Base-by-base conservation (phyloP, 495 filamentous ascomycete genomes). In the Penicillium tannophilum region DNA sequence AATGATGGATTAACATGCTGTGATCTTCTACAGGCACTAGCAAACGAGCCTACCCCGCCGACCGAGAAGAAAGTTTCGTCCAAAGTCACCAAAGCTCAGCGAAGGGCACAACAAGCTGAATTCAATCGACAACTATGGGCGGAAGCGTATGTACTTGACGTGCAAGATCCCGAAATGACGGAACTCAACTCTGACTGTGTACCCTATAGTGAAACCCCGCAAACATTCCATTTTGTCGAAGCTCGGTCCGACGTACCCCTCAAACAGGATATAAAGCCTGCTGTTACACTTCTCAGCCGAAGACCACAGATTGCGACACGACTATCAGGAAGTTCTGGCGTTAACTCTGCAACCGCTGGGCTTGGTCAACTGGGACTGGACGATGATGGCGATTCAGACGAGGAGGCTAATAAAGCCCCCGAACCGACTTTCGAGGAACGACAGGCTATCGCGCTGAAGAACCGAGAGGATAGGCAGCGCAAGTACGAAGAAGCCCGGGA, bases 61-160 rank as follows among this genome's bases (percentile, higher is more conserved):
- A 36, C 72, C 44, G 75, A 75, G 55, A 79, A 79, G 64, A 80
- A 81, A 63, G 68, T 76, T 52, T 77, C 76, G 14, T 76, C 79
- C 63, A 82, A 83, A 69, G 59, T 89, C 56, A 85, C 87, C 60
- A 90, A 88, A 71, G 86, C 88, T 23, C 88, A 97, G 72, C 86
- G 89, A 30, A 77, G 88, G 55, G 90, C 90, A 4, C 84, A 89
- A 69, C 93, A 97, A 64, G 84, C 82, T 30, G 90, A 95, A 64
- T 84, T 85, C 52, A 93, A 96, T 67, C 86, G 85, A 61, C 86
- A 90, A 73, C 70, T 97, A 52, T 97, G 93, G 93, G 85, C 92
- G 56, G 85, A 90, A 72, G 93, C 93, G 87, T 94, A 86, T 56
- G 85, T 48, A 24, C 11, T 16, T 2, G 33, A 35, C 3, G 5